A percentile compares a stretch with the other conserved stretches of the same genome.
Conservation (phyloP, 2,329 filamentous ascomycete genomes). For the Sporothrix variecibatus region DNA sequence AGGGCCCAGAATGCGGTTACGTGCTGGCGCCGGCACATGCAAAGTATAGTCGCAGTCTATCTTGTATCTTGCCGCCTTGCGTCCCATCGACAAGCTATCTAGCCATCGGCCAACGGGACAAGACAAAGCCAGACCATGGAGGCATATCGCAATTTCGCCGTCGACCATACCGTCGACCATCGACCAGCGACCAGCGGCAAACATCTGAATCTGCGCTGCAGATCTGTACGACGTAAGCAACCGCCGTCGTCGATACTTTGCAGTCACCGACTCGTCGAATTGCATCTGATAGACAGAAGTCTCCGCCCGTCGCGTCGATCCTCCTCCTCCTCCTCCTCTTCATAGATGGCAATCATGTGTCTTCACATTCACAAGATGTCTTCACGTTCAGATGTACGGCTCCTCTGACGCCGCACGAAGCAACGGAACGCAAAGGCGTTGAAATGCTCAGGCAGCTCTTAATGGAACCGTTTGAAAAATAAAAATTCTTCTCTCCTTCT, state of each 20-base stretch:
- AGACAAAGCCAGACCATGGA: background rate
- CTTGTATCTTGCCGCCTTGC: background rate
- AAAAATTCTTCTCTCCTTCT: slow-evolving; percentile 47
- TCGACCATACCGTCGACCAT: background rate
- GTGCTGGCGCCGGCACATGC: slow-evolving; percentile 1
- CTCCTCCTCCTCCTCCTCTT: background rate
- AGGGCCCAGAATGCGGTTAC: background rate
- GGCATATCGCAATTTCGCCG: background rate
- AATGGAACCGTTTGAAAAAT: slow-evolving; percentile 51
- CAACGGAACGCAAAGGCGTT: slow-evolving; percentile 49
- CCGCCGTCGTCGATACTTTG: background rate
- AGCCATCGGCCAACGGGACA: background rate
- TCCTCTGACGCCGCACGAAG: slow-evolving; percentile 82
- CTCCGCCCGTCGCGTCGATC: background rate
- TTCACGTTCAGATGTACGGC: slow-evolving; percentile 59
- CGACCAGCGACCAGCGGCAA: background rate
- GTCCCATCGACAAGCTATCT: background rate
- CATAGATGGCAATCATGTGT: background rate
- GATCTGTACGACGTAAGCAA: background rate
- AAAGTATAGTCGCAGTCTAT: background rate
- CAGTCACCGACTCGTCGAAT: background rate
- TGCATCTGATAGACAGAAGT: background rate
- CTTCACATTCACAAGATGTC: background rate
- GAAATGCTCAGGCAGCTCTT: slow-evolving; percentile 59
- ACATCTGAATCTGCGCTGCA: background rate